phyloP scores from a whole-genome alignment of 345 rosid genomes.

The Lepidium didymum region DNA sequence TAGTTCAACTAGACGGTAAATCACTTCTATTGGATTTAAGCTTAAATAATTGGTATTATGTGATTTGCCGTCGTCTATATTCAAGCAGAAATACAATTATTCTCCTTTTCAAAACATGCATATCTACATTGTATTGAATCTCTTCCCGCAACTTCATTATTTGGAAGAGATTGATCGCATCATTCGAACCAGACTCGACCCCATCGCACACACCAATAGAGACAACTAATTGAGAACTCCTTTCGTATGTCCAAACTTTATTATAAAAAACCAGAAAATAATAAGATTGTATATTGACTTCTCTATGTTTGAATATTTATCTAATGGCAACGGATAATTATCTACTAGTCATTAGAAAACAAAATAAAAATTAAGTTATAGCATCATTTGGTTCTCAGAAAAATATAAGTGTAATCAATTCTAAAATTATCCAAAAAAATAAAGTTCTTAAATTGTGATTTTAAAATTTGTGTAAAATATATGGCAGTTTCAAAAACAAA shows the following conservation, averaged over 20 bases:
- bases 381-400: background rate
- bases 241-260: background rate
- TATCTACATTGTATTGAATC: background rate
- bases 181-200: background rate
- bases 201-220: background rate
- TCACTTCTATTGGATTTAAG: background rate
- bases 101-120: background rate
- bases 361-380: background rate
- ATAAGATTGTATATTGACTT: background rate
- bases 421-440: background rate
- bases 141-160: background rate
- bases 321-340: background rate
- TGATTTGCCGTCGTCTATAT: background rate
- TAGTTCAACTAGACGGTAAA: background rate
- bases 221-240: background rate
- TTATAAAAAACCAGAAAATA: background rate
- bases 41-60: background rate
- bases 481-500: background rate
- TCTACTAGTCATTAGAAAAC: background rate
- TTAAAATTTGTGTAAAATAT: background rate
- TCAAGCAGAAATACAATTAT: background rate
- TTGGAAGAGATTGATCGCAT: background rate
- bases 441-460: background rate
- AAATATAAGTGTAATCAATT: background rate
- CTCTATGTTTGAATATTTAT: background rate